phyloP scores from a whole-genome alignment of 129 eudicot genomes.

The Calendula officinalis region DNA sequence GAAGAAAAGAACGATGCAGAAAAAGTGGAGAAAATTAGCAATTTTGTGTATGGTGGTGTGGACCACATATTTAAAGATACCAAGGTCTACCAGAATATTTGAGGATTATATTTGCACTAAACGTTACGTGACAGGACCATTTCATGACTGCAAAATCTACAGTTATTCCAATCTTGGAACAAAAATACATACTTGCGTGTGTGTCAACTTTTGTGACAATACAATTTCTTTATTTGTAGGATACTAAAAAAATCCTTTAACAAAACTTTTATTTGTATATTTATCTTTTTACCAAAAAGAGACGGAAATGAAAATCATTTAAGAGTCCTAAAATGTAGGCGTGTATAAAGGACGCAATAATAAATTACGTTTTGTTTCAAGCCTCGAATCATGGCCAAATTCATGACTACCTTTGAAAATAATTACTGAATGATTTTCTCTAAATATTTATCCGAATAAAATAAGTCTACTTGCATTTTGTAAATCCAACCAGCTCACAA shows the following conservation, averaged over 20 bases:
- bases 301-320: slow-evolving; percentile 1
- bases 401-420: neutral
- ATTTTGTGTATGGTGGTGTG: neutral
- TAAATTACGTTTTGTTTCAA: slow-evolving; percentile 3
- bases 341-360: slow-evolving; percentile 3
- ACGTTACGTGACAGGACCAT: slow-evolving; percentile 30
- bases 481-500: neutral
- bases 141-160: neutral
- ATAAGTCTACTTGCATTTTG: slow-evolving; percentile 11
- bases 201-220: neutral
- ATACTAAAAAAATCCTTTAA: too few species aligned
- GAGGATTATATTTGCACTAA: slow-evolving; percentile 6
- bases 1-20: neutral
- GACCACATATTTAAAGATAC: slow-evolving; percentile 18
- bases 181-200: neutral
- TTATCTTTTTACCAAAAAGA: slow-evolving; percentile 10
- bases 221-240: slow-evolving; percentile 12
- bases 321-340: neutral
- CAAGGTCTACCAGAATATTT: slow-evolving; percentile 13
- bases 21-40: neutral
- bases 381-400: slow-evolving; percentile 9
- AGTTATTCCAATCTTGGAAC: neutral
- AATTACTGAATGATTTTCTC: neutral
- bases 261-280: too few species aligned
- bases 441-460: neutral